phyloP scores from a whole-genome alignment of 306 rosid genomes.

The Canavalia gladiata region DNA sequence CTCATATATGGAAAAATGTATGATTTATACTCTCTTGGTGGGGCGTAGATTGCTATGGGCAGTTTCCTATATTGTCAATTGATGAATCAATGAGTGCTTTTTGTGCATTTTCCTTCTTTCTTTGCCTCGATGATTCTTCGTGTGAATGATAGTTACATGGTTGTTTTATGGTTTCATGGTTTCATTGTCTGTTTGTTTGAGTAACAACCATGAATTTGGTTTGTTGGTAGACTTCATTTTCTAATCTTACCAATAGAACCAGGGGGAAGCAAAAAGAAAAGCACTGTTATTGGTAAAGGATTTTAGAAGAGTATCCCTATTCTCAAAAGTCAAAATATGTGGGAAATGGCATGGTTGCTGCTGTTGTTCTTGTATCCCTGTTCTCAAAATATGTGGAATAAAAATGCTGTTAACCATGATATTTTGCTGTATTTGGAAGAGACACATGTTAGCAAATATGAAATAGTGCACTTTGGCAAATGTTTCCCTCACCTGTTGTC shows the following conservation, averaged over 20 bases:
- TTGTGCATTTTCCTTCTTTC: background rate
- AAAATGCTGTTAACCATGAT: background rate
- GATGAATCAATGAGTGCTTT: conserved; percentile 7
- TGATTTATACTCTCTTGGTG: conserved; percentile 1
- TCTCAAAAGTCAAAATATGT: conserved; percentile 1
- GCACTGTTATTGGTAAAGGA: conserved; percentile 13
- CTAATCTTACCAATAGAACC: conserved; percentile 4
- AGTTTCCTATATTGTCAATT: background rate
- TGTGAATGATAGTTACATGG: background rate
- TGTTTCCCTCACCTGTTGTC: conserved; percentile 17
- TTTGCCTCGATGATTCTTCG: background rate
- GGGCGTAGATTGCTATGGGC: background rate
- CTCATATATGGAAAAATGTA: background rate
- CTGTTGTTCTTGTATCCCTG: conserved; percentile 1
- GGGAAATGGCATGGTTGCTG: background rate
- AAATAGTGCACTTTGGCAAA: background rate
- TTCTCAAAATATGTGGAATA: conserved; percentile 15
- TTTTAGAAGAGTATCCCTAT: conserved; percentile 1
- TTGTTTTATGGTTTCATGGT: conserved; percentile 30
- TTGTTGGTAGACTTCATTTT: conserved; percentile 40
- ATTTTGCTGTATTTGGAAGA: background rate
- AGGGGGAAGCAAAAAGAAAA: conserved; percentile 30
- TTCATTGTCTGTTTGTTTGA: conserved; percentile 10
- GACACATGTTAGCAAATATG: conserved; percentile 7
- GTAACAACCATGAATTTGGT: conserved; percentile 20